Base-by-base conservation (phyloP, 148 eudicot genomes). In the Rhododendron williamsianum region DNA sequence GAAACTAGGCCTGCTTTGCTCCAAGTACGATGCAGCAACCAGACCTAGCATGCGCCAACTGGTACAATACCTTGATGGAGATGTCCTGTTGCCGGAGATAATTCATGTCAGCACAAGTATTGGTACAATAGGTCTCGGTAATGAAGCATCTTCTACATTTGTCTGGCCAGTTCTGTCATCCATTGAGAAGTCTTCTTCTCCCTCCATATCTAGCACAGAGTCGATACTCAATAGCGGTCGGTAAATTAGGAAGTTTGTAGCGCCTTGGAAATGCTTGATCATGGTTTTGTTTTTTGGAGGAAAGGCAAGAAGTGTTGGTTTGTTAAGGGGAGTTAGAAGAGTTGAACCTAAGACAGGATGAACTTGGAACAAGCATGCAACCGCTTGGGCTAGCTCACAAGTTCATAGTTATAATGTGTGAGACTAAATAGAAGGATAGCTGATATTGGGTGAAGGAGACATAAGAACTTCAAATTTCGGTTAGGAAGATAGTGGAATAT, bases 31-130 rank as follows among this genome's bases (percentile, higher is more conserved):
- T 54, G 86, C 90, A 1, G 91, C 86, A 69, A 77, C 71, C 63
- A 87, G 92, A 82, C 91, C 92, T 51, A 86, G 82, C 74, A 91
- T 90, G 91, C 87, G 89, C 81, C 89, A 90, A 83, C 85, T 86
- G 16, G 73, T 84, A 85, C 87, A 88, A 84, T 87, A 87, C 81
- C 36, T 90, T 76, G 82, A 86, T 48, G 88, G 91, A 63, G 90
- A 52, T 16, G 16, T 52, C 33, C 10, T 54, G 0, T 81, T 81
- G 83, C 27, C 46, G 9, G 83, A 81, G 43, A 54, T 35, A 3
- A 23, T 51, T 33, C 65, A 30, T 30, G 82, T 30, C 0, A 3
- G 27, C 19, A n/a, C 69, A 3, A 33, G 12, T n/a, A 2, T 35
- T 54, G 71, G 23, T 54, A 41, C 45, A 41, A 5, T 41, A 41